phyloP scores from a whole-genome alignment of 108 stramenopile species.

The Fragilaria crotonensis region DNA sequence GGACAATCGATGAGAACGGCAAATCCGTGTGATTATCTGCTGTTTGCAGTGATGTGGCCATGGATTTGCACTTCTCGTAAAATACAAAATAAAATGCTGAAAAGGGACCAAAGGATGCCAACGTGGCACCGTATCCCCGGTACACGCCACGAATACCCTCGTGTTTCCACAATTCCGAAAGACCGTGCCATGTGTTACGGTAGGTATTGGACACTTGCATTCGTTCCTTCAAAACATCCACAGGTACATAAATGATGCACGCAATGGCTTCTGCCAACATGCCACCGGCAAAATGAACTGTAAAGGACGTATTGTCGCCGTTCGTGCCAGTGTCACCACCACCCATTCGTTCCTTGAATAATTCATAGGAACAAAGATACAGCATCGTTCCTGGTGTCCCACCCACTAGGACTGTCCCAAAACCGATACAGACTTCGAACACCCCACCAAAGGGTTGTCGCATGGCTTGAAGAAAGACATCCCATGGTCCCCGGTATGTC shows the following conservation, averaged over 20 bases:
- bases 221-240: constrained; percentile 98
- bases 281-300: constrained; percentile 62
- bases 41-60: not conserved
- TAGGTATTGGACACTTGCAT: constrained; percentile 66
- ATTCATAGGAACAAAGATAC: constrained; percentile 92
- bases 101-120: constrained; percentile 93
- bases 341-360: constrained; percentile 49
- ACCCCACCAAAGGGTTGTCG: constrained; percentile 77
- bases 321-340: not conserved
- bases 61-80: constrained; percentile 84
- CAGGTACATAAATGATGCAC: constrained; percentile 95
- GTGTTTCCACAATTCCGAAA: constrained; percentile 48
- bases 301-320: constrained; percentile 14
- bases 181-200: constrained; percentile 61
- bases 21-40: constrained; percentile 15
- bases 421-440: constrained; percentile 74
- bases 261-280: constrained; percentile 86
- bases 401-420: constrained; percentile 82
- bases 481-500: constrained; percentile 48
- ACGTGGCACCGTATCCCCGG: constrained; percentile 89
- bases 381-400: constrained; percentile 92
- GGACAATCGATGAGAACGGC: constrained; percentile 52
- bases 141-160: constrained; percentile 92
- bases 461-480: constrained; percentile 55
- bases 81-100: constrained; percentile 94